Evolutionary conservation across 2,329 filamentous ascomycete genomes (phyloP).

Genomic region (Fusarium piperis): DNA sequence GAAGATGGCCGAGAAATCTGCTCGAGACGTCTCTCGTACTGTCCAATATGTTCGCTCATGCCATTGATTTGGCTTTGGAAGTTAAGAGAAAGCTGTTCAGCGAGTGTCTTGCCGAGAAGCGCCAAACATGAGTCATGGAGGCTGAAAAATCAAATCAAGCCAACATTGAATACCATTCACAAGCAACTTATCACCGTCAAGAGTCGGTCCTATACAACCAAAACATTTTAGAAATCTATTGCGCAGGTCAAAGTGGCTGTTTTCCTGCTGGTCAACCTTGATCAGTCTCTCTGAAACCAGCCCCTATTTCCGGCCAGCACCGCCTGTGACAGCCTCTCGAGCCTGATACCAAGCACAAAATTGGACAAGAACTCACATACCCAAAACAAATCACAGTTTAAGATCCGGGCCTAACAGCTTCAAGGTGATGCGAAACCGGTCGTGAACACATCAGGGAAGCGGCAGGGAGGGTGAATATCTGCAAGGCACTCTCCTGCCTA

Average conservation of each 20-base stretch:
- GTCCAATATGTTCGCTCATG: too few relatives aligned
- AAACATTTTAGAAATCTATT: background rate
- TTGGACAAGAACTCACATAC: too few relatives aligned
- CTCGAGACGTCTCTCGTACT: too few relatives aligned
- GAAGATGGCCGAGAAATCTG: too few relatives aligned
- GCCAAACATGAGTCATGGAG: background rate
- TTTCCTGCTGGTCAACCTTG: background rate
- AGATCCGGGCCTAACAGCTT: too few relatives aligned
- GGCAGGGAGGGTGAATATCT: background rate
- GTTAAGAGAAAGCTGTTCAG: too few relatives aligned
- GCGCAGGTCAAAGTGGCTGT: background rate
- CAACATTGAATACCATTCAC: background rate
- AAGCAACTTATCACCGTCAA: fast-evolving
- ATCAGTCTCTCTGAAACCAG: background rate
- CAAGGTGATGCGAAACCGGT: background rate
- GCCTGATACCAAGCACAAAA: background rate
- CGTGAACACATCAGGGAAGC: background rate
- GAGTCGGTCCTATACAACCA: background rate
- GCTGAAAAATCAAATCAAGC: background rate
- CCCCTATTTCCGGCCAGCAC: background rate
- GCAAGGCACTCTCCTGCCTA: background rate
- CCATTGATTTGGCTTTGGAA: too few relatives aligned
- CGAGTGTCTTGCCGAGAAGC: background rate
- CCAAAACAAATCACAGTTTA: background rate
- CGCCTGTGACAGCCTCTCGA: background rate